phyloP scores from a whole-genome alignment of 495 filamentous ascomycete species.

The Talaromyces wortmannii region DNA sequence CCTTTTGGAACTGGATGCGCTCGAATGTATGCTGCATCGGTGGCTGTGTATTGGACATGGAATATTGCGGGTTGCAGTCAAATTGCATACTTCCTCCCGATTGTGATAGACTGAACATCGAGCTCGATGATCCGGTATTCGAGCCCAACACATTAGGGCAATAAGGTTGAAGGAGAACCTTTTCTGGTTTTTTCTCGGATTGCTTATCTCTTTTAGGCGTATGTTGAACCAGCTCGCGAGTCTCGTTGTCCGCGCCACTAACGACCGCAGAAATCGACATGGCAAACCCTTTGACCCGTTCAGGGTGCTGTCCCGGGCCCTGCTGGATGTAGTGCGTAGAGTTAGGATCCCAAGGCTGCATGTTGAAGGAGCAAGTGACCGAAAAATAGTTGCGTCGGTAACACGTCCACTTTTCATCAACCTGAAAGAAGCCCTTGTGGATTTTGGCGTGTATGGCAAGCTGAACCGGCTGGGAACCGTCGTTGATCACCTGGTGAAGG shows the following conservation, averaged over 20 bases:
- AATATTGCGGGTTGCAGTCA: slow-evolving; percentile 33
- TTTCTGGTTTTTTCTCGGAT: slow-evolving; percentile 70
- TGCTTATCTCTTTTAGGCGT: slow-evolving; percentile 95
- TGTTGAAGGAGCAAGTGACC: slow-evolving; percentile 72
- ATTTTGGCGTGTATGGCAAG: slow-evolving; percentile 79
- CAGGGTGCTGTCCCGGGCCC: slow-evolving; percentile 42
- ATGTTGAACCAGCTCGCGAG: slow-evolving; percentile 85
- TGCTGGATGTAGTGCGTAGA: slow-evolving; percentile 40
- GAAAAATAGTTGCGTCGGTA: slow-evolving; percentile 95
- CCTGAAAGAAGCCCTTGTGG: slow-evolving; percentile 87
- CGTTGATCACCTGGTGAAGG: slow-evolving; percentile 50
- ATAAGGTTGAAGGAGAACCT: slow-evolving; percentile 61
- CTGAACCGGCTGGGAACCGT: slow-evolving; percentile 53
- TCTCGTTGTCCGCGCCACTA: slow-evolving; percentile 68
- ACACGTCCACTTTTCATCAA: slow-evolving; percentile 89
- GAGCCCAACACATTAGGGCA: slow-evolving; percentile 43
- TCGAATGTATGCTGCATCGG: slow-evolving; percentile 64
- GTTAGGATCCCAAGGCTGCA: slow-evolving; percentile 44
- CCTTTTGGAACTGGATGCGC: slow-evolving; percentile 93
- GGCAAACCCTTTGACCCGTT: slow-evolving; percentile 57
- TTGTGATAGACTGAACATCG: slow-evolving; percentile 13
- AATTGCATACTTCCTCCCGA: slow-evolving; percentile 16
- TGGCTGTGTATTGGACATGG: slow-evolving; percentile 28
- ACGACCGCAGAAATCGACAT: slow-evolving; percentile 85
- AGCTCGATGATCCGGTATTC: background rate